A percentile compares a stretch with the other conserved stretches of the same genome.
Conservation (phyloP, 116 monocot species). For the Trichopus zeylanicus region DNA sequence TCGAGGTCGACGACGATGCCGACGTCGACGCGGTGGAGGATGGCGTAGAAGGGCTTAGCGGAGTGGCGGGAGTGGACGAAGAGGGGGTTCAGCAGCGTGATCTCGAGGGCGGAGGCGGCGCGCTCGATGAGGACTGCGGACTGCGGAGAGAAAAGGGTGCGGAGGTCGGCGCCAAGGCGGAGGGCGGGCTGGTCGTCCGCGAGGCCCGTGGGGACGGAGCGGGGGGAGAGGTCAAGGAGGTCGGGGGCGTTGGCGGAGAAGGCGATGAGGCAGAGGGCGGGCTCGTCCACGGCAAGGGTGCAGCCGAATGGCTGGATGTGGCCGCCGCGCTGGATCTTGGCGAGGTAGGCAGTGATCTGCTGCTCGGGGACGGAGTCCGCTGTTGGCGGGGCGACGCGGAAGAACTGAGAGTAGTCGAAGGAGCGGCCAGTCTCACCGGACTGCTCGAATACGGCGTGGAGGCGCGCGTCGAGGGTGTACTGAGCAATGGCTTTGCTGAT, state of each 20-base stretch:
- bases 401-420: constrained; percentile 57
- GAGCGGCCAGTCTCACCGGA: constrained; percentile 51
- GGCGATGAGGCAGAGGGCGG: constrained; percentile 56
- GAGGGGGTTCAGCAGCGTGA: constrained; percentile 70
- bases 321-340: constrained; percentile 80
- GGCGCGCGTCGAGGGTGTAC: constrained; percentile 82
- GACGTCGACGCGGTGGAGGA: constrained; percentile 71
- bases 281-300: constrained; percentile 63
- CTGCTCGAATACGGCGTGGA: constrained; percentile 88
- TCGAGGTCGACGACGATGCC: constrained; percentile 85
- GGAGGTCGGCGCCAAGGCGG: constrained; percentile 46
- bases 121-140: constrained; percentile 37
- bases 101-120: constrained; percentile 64
- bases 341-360: constrained; percentile 89
- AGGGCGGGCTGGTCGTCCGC: constrained; percentile 18
- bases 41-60: constrained; percentile 72
- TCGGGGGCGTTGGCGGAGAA: constrained; percentile 71
- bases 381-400: constrained; percentile 18
- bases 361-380: constrained; percentile 31
- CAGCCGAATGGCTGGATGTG: constrained; percentile 79
- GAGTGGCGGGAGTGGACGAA: constrained; percentile 58
- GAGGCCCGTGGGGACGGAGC: constrained; percentile 23
- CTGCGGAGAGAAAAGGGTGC: constrained; percentile 58
- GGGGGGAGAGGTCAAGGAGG: constrained; percentile 57
- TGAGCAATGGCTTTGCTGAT: constrained; percentile 74